phyloP scores from a whole-genome alignment of 768 basidiomycete species.

The Rhodosporidiobolus odoratus region DNA sequence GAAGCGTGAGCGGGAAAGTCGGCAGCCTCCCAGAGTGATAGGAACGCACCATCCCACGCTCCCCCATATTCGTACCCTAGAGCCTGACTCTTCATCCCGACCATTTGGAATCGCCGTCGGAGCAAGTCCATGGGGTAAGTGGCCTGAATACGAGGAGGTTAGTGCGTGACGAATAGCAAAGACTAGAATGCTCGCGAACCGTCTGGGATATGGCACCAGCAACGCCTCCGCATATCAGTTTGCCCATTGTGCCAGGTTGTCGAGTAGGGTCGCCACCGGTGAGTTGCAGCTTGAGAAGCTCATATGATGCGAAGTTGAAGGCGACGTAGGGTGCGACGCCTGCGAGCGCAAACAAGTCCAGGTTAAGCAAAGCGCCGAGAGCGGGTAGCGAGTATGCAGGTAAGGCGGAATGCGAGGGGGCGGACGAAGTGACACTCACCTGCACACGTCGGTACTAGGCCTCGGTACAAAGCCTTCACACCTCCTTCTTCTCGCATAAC shows the following conservation, averaged over 20 bases:
- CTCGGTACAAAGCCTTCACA: slow-evolving; percentile 73
- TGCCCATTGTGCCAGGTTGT: slow-evolving; percentile 54
- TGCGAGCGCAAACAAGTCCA: no score
- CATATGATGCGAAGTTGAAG: slow-evolving; percentile 58
- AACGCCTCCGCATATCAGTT: slow-evolving; percentile 67
- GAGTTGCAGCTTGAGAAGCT: slow-evolving; percentile 48
- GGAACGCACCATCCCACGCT: slow-evolving; percentile 24
- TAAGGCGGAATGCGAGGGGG: not conserved
- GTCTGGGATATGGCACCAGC: slow-evolving; percentile 86
- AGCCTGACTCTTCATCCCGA: slow-evolving; percentile 61
- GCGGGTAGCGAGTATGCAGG: slow-evolving; percentile 46
- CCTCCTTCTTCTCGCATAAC: slow-evolving; percentile 91
- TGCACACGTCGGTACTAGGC: slow-evolving; percentile 68
- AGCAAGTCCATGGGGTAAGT: slow-evolving; percentile 96
- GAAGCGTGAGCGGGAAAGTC: slow-evolving; percentile 37
- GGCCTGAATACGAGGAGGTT: slow-evolving; percentile 45
- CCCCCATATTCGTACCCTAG: slow-evolving; percentile 39
- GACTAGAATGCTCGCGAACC: not conserved
- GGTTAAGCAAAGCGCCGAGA: no score
- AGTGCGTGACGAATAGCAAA: not conserved
- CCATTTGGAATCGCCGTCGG: slow-evolving; percentile 91
- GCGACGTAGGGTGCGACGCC: slow-evolving; percentile 70
- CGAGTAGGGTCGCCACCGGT: slow-evolving; percentile 46
- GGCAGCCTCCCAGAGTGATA: not conserved
- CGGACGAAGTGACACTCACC: slow-evolving; percentile 1